Conservation (phyloP, 2,329 filamentous ascomycete genomes). For the Cladobotryum mycophilum region DNA sequence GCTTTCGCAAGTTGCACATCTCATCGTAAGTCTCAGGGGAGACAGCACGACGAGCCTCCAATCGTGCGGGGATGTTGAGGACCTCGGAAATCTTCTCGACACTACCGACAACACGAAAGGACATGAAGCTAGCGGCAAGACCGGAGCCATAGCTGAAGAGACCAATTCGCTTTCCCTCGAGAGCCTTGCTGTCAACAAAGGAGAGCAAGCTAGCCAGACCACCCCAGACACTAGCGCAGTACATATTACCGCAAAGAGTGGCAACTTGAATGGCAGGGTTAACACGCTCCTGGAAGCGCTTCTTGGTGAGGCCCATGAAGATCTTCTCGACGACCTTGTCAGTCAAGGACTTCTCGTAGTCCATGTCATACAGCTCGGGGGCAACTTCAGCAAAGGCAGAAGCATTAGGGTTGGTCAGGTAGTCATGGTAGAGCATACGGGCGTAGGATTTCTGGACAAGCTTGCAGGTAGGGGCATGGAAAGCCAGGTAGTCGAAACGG, state of each 20-base stretch:
- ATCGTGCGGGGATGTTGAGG: conserved; percentile 62
- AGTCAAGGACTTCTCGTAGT: conserved; percentile 70
- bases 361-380: conserved; percentile 68
- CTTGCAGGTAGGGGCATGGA: conserved; percentile 85
- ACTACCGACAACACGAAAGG: conserved; percentile 66
- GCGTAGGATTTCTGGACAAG: conserved; percentile 80
- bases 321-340: conserved; percentile 84
- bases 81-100: conserved; percentile 61
- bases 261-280: conserved; percentile 67
- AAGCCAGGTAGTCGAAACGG: conserved; percentile 76
- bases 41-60: conserved; percentile 60
- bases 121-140: conserved; percentile 65
- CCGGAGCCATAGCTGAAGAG: conserved; percentile 78
- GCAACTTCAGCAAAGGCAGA: conserved; percentile 68
- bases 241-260: conserved; percentile 68
- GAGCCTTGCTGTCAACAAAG: conserved; percentile 54
- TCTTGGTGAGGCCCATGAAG: conserved; percentile 79
- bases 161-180: conserved; percentile 66
- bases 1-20: conserved; percentile 76
- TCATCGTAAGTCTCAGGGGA: conserved; percentile 68
- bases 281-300: conserved; percentile 74
- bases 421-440: conserved; percentile 81
- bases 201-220: conserved; percentile 66
- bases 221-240: conserved; percentile 67
- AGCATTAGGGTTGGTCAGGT: conserved; percentile 61